These are phyloP conservation scores for Coleophoma cylindrospora DNA, from an alignment of 2,329 filamentous ascomycete species.

Conservation along the genomic window DNA sequence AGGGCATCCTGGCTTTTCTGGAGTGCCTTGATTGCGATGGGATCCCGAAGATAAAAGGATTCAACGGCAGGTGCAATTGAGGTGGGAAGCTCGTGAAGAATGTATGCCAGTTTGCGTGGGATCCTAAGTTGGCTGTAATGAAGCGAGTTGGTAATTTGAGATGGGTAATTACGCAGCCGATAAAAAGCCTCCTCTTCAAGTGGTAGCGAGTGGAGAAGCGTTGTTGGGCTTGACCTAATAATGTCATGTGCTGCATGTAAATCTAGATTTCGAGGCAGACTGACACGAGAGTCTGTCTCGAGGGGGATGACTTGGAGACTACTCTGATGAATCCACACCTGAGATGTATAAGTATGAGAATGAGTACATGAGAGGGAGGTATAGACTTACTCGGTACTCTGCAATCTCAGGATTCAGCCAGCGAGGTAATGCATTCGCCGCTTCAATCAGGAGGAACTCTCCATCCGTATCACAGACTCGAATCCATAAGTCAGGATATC, in stretches of 20 bases:
- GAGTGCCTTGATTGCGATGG: conserved; percentile 66
- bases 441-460: conserved; percentile 92
- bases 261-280: conserved; percentile 43
- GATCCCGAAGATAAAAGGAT: conserved; percentile 87
- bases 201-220: conserved; percentile 64
- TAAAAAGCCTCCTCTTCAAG: conserved; percentile 91
- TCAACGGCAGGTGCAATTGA: conserved; percentile 82
- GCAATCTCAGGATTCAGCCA: conserved; percentile 94
- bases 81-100: conserved; percentile 70
- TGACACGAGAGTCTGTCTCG: conserved; percentile 23
- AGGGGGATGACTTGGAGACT: conserved; percentile 69
- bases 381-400: conserved; percentile 57
- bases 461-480: conserved; percentile 84
- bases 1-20: conserved; percentile 48
- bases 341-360: conserved; percentile 9
- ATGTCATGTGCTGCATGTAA: conserved; percentile 59
- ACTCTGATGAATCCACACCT: conserved; percentile 81
- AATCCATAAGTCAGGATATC: conserved; percentile 72
- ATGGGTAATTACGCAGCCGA: conserved; percentile 77
- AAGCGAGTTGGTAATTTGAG: conserved; percentile 66
- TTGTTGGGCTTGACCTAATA: conserved; percentile 49
- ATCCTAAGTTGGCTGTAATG: conserved; percentile 71
- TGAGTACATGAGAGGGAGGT: not conserved
- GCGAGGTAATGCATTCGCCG: conserved; percentile 76
- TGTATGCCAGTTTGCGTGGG: conserved; percentile 74